Evolutionary conservation across 75 land plant genomes (phyloP).

Genomic region (Pinus albicaulis): DNA sequence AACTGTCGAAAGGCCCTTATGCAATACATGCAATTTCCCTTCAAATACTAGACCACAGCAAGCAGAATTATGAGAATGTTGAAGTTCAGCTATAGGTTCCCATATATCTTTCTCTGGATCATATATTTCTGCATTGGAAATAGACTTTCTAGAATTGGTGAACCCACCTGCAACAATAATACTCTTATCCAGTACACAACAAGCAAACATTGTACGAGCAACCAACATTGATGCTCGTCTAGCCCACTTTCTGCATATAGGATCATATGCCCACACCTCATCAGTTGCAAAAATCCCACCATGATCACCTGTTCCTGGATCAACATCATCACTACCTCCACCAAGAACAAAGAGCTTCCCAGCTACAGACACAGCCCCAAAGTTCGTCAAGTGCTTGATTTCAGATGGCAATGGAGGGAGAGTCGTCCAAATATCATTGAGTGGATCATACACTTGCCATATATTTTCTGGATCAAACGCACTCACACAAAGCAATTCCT

Average conservation of each 20-base stretch:
- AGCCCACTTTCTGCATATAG: slow-evolving; percentile 53
- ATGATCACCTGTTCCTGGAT: slow-evolving; percentile 76
- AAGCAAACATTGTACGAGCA: slow-evolving; percentile 91
- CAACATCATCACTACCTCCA: slow-evolving; percentile 91
- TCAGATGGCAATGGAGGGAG: slow-evolving; percentile 75
- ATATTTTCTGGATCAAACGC: slow-evolving; percentile 81
- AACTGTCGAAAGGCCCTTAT: slow-evolving; percentile 64
- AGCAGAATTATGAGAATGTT: slow-evolving; percentile 66
- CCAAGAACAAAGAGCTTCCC: slow-evolving; percentile 94
- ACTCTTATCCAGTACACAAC: slow-evolving; percentile 63
- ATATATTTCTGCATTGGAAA: slow-evolving; percentile 75
- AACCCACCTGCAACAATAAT: slow-evolving; percentile 95
- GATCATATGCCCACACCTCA: slow-evolving; percentile 94
- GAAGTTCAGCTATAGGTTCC: slow-evolving; percentile 75
- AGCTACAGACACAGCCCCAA: slow-evolving; percentile 68
- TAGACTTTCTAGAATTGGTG: slow-evolving; percentile 57
- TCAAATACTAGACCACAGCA: slow-evolving; percentile 75
- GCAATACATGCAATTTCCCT: slow-evolving; percentile 78
- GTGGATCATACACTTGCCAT: slow-evolving; percentile 97
- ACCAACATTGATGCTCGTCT: slow-evolving; percentile 67
- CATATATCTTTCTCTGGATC: slow-evolving; percentile 70
- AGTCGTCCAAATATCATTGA: slow-evolving; percentile 63
- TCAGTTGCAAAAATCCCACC: slow-evolving; percentile 74
- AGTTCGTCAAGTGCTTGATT: slow-evolving; percentile 67
- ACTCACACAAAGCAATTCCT: slow-evolving; percentile 80